These are phyloP conservation scores for Zizania palustris DNA, from an alignment of 202 grass and related monocot species.

Conservation along the genomic window DNA sequence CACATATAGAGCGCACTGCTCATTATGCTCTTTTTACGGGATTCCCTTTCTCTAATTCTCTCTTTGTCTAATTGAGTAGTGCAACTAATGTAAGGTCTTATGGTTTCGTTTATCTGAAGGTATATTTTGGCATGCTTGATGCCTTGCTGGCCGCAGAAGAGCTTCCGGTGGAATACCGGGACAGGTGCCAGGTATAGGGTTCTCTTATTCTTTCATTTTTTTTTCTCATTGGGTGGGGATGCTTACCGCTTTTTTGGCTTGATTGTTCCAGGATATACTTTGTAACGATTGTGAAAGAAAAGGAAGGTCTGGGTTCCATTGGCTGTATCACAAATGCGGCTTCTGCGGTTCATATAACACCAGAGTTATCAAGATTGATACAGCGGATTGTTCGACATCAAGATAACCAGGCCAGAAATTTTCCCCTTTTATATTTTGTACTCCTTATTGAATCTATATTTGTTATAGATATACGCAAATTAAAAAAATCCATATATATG, in stretches of 20 bases:
- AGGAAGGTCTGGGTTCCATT: conserved; percentile 74
- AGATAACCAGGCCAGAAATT: conserved; percentile 46
- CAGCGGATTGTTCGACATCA: conserved; percentile 57
- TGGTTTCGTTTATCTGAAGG: conserved; percentile 44
- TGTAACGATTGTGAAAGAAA: conserved; percentile 93
- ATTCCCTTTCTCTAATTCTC: not conserved
- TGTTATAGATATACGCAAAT: conserved; percentile 27
- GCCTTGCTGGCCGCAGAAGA: conserved; percentile 76
- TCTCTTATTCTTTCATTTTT: not conserved
- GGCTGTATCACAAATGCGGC: conserved; percentile 89
- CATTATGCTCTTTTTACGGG: conserved; percentile 8
- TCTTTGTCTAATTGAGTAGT: not conserved
- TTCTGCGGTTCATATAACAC: conserved; percentile 92
- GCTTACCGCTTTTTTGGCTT: not conserved
- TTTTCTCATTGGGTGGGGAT: not conserved
- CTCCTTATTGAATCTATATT: conserved; percentile 32
- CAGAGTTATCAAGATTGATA: conserved; percentile 78
- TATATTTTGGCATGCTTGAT: conserved; percentile 99
- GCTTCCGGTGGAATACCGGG: conserved; percentile 83
- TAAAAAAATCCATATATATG: not conserved
- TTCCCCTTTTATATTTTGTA: not conserved
- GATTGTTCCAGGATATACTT: conserved; percentile 71
- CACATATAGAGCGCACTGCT: not conserved
- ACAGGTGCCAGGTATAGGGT: conserved; percentile 66
- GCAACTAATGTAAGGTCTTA: conserved; percentile 9